Evolutionary conservation across 257 asterid genomes (phyloP), one percentile per base, ranked within the genome.

Genomic region (Solanum sitiens): DNA sequence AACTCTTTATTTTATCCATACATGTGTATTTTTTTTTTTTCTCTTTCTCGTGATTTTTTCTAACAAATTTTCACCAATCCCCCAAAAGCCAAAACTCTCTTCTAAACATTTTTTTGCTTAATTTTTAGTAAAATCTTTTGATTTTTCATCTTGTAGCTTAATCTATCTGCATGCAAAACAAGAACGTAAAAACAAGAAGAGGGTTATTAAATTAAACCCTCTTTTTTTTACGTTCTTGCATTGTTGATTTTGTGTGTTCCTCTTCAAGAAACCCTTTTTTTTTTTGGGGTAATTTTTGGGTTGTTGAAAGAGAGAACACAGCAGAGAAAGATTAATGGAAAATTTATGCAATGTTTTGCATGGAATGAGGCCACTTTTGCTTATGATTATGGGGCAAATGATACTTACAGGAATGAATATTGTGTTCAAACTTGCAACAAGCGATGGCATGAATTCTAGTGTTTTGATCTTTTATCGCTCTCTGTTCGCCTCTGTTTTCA

Each of bases 371-470:
- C 95, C 98, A 2, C 83, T 93, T 4, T 3, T 92, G n/a, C 3
- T 94, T 1, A 94, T 95, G 98, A 40, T 92, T 7, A 0, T 90
- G 75, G 93, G 84, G 35, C 95, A 93, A 86, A 8, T 79, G 1
- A 33, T 91, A 44, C 68, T 91, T 7, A 68, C 93, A 0, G 73
- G 92, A 7, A 93, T 93, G n/a, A 94, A 88, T 23, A 39, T 95
- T 3, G 50, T 90, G 13, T 92, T 88, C 71, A 94, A 94, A 82
- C 83, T 94, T n/a, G 94, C 98, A 18, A 79, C 92, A 1, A 90
- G 91, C 7, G 95, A 94, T 40, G 98, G 96, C 10, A 93, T 93
- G 95, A 92, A 89, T 42, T 73, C 87, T 27, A 86, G 95, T 3
- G 73, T 95, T 50, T 63, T 91, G 87, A 88, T 92, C 44, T 92